Evolutionary conservation across 768 basidiomycete genomes (phyloP).

Genomic region (Leccinellum albellum): DNA sequence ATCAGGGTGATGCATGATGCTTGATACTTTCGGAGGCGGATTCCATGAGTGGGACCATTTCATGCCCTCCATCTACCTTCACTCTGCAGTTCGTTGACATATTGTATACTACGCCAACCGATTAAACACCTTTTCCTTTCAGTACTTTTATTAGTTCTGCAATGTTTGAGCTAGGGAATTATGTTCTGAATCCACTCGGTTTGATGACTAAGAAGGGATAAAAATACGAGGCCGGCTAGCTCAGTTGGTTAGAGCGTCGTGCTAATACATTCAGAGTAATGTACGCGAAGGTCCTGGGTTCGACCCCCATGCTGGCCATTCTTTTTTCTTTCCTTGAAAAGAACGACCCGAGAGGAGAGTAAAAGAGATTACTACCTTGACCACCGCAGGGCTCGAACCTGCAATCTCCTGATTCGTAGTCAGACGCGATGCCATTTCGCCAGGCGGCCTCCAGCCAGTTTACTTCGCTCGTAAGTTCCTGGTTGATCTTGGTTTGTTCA

Average conservation of each 20-base stretch:
- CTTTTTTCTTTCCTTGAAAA: neutral
- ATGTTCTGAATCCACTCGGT: neutral
- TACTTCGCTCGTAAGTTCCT: too few relatives aligned
- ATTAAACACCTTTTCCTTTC: conserved; percentile 2
- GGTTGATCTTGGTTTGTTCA: too few relatives aligned
- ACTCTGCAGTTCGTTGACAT: neutral
- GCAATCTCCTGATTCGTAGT: conserved; percentile 92
- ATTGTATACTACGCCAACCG: conserved; percentile 17
- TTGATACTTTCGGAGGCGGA: neutral
- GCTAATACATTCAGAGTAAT: conserved; percentile 42
- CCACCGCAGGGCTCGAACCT: conserved; percentile 91
- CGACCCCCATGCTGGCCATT: conserved; percentile 39
- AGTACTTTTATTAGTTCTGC: neutral
- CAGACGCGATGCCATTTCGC: conserved; percentile 95
- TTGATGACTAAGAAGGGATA: neutral
- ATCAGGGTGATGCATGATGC: too few relatives aligned
- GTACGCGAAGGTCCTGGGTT: conserved; percentile 39
- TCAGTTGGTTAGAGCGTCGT: conserved; percentile 94
- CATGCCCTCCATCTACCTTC: neutral
- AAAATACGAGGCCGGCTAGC: conserved; percentile 64
- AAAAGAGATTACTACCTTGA: conserved; percentile 35
- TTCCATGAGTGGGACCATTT: neutral
- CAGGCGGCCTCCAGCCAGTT: conserved; percentile 55
- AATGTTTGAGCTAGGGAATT: neutral
- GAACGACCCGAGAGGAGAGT: neutral